Evolutionary conservation across 306 rosid species (phyloP).

Genomic region (Mucuna pruriens): DNA sequence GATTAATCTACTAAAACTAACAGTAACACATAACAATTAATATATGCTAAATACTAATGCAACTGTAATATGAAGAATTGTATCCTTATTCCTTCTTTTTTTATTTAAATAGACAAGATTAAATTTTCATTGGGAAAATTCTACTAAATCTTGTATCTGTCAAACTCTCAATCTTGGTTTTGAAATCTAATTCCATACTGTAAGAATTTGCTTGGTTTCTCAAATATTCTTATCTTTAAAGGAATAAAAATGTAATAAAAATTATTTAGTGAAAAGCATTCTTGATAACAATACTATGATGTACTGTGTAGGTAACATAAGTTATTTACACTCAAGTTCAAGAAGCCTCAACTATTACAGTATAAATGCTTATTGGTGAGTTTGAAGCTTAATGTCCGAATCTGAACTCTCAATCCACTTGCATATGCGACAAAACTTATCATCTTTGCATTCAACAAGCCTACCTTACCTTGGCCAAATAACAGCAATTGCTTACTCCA

Average conservation of each 20-base stretch:
- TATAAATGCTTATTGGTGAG: neutral
- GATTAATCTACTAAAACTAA: neutral
- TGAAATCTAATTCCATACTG: slow-evolving; percentile 17
- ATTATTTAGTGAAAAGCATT: neutral
- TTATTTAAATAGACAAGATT: neutral
- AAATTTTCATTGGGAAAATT: neutral
- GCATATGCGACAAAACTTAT: neutral
- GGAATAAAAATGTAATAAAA: neutral
- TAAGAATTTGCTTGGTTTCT: slow-evolving; percentile 18
- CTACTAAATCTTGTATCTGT: neutral
- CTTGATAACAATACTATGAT: neutral
- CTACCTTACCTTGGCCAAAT: neutral
- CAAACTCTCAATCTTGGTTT: neutral
- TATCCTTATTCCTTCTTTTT: neutral
- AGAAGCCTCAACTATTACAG: neutral
- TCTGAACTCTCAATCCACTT: neutral
- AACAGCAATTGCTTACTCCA: slow-evolving; percentile 11
- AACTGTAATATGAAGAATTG: neutral
- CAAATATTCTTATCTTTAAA: slow-evolving; percentile 8
- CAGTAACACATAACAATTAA: neutral
- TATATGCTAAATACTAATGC: neutral
- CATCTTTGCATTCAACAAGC: neutral
- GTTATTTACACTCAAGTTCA: neutral
- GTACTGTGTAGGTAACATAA: neutral
- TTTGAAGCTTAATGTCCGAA: neutral